Evolutionary conservation across 345 rosid species (phyloP).

Genomic region (Leavenworthia alabamica): DNA sequence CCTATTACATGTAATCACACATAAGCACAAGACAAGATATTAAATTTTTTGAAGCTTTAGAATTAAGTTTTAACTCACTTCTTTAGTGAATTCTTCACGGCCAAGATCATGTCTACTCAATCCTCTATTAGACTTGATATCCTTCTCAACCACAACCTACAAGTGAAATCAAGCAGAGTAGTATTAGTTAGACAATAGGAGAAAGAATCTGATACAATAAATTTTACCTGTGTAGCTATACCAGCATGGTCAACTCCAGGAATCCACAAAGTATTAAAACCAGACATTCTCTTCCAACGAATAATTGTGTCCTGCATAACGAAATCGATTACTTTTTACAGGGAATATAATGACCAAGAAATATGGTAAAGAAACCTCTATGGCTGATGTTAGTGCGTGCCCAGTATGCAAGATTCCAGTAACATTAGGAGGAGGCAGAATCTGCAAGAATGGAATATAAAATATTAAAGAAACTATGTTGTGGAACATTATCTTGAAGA

Average conservation of each 20-base stretch:
- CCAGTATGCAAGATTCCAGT: constrained; percentile 88
- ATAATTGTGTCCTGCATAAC: constrained; percentile 60
- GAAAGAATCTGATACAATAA: no score
- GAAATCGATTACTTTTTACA: background rate
- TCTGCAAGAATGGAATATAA: constrained; percentile 33
- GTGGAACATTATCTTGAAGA: background rate
- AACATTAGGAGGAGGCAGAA: constrained; percentile 88
- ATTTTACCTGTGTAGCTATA: constrained; percentile 61
- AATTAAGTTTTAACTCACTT: constrained; percentile 36
- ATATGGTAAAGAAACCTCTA: constrained; percentile 40
- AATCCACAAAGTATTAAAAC: constrained; percentile 74
- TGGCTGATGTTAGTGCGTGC: constrained; percentile 72
- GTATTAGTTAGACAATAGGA: background rate
- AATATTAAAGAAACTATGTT: background rate
- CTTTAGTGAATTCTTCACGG: constrained; percentile 60
- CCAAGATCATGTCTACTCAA: constrained; percentile 79
- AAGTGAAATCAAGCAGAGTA: background rate
- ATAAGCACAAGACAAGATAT: background rate
- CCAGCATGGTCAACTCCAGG: constrained; percentile 88
- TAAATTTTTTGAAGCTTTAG: background rate
- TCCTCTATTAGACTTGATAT: constrained; percentile 57
- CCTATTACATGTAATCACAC: constrained; percentile 32
- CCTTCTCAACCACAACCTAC: constrained; percentile 66
- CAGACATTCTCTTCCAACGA: constrained; percentile 81
- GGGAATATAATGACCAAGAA: background rate